Evolutionary conservation across 2,329 filamentous ascomycete genomes (phyloP).

Genomic region (Phialocephala subalpina): DNA sequence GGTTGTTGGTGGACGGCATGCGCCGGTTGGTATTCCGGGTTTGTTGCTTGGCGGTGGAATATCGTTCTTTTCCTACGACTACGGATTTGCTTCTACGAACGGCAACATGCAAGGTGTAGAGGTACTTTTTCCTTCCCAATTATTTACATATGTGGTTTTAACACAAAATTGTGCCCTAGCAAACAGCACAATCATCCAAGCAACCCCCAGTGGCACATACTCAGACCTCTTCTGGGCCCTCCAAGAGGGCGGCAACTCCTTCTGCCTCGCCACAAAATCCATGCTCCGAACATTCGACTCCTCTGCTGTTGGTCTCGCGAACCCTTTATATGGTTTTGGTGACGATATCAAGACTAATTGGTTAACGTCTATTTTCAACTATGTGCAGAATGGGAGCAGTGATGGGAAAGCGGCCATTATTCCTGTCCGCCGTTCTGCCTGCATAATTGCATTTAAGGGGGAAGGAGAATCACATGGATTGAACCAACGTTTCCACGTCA

Average conservation of each 20-base stretch:
- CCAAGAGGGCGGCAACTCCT: slow-evolving; percentile 64
- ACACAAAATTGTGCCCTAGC: slow-evolving; percentile 45
- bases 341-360: slow-evolving; percentile 22
- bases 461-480: slow-evolving; percentile 25
- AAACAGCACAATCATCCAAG: slow-evolving; percentile 55
- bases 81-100: slow-evolving; percentile 33
- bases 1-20: slow-evolving; percentile 48
- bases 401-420: slow-evolving; percentile 32
- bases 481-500: slow-evolving; percentile 29
- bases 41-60: slow-evolving; percentile 47
- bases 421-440: slow-evolving; percentile 21
- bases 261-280: slow-evolving; percentile 58
- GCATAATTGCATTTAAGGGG: slow-evolving; percentile 26
- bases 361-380: slow-evolving; percentile 26
- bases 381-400: slow-evolving; percentile 16
- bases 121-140: not conserved
- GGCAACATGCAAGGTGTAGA: slow-evolving; percentile 27
- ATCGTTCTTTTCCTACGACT: slow-evolving; percentile 32
- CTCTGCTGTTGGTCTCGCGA: slow-evolving; percentile 19
- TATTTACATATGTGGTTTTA: slow-evolving; percentile 5
- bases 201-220: slow-evolving; percentile 49
- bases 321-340: slow-evolving; percentile 21
- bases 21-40: slow-evolving; percentile 49
- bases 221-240: slow-evolving; percentile 61
- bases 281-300: slow-evolving; percentile 37